These are phyloP conservation scores for Starmera caribaea DNA, from an alignment of 805 yeast genomes.

Conservation along the genomic window DNA sequence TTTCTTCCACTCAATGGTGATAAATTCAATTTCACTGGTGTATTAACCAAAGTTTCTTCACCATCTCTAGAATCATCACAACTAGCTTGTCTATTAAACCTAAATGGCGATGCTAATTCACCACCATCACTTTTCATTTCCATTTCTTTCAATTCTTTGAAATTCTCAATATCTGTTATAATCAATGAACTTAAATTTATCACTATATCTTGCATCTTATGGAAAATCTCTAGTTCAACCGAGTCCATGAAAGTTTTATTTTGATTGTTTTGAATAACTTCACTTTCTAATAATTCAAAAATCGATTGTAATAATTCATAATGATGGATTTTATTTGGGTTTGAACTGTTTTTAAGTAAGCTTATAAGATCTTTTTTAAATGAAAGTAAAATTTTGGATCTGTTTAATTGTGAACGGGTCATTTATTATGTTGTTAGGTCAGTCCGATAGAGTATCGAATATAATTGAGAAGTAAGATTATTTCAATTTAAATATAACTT, in stretches of 20 bases:
- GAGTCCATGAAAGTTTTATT: conserved; percentile 18
- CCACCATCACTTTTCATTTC: conserved; percentile 5
- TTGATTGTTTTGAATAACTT: conserved; percentile 2
- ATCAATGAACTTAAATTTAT: conserved; percentile 22
- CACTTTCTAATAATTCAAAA: conserved; percentile 20
- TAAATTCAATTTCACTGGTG: too few relatives aligned
- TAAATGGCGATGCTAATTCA: background rate
- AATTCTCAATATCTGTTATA: conserved; percentile 12
- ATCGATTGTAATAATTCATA: conserved; percentile 13
- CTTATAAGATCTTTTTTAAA: conserved; percentile 20
- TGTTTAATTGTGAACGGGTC: conserved; percentile 8
- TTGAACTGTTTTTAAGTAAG: conserved; percentile 8
- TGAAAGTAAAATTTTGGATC: conserved; percentile 21
- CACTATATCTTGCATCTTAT: conserved; percentile 24
- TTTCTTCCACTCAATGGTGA: too few relatives aligned
- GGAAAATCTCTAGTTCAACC: conserved; percentile 17
- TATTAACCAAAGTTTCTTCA: background rate
- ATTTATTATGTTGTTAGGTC: too few relatives aligned
- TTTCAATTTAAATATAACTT: too few relatives aligned
- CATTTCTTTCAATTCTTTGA: conserved; percentile 5
- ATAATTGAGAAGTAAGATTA: background rate
- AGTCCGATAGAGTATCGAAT: too few relatives aligned
- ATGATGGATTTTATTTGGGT: conserved; percentile 11
- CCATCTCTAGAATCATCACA: conserved; percentile 2
- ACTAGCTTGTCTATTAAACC: background rate